A percentile compares a stretch with the other conserved stretches of the same genome.
phyloP scores from a whole-genome alignment of 2,329 filamentous ascomycete species.

The Pseudocercospora macadamiae region DNA sequence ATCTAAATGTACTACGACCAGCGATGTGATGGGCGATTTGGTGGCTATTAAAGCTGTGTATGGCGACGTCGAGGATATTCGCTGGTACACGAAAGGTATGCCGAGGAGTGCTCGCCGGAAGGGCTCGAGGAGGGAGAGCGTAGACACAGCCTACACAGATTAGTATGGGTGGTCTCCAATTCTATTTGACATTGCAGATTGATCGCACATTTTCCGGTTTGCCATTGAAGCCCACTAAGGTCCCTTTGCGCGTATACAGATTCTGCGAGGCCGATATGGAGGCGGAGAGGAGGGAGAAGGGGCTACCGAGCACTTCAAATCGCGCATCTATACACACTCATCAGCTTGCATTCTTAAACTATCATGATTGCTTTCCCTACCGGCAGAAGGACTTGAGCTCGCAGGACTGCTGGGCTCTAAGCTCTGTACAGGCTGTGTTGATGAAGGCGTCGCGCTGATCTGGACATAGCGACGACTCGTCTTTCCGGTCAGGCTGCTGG shows the following conservation, averaged over 20 bases:
- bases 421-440: conserved; percentile 42
- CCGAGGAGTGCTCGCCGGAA: conserved; percentile 77
- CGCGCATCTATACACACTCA: conserved; percentile 69
- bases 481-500: conserved; percentile 13
- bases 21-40: conserved; percentile 82
- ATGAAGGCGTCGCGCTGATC: conserved; percentile 50
- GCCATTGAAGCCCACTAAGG: conserved; percentile 84
- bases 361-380: conserved; percentile 10
- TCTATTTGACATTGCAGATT: no score
- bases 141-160: conserved; percentile 73
- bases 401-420: conserved; percentile 35
- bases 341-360: neutral
- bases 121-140: conserved; percentile 82
- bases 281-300: conserved; percentile 91
- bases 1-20: conserved; percentile 85
- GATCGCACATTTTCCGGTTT: conserved; percentile 78
- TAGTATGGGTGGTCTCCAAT: conserved; percentile 4
- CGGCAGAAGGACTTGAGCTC: conserved; percentile 25
- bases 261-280: conserved; percentile 90
- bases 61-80: conserved; percentile 81
- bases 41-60: conserved; percentile 87
- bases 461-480: conserved; percentile 44
- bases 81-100: conserved; percentile 93
- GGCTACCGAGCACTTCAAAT: conserved; percentile 90
- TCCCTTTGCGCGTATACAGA: conserved; percentile 89